These are phyloP conservation scores for Candida neerlandica DNA, from an alignment of 1,139 yeast species.

Conservation along the genomic window DNA sequence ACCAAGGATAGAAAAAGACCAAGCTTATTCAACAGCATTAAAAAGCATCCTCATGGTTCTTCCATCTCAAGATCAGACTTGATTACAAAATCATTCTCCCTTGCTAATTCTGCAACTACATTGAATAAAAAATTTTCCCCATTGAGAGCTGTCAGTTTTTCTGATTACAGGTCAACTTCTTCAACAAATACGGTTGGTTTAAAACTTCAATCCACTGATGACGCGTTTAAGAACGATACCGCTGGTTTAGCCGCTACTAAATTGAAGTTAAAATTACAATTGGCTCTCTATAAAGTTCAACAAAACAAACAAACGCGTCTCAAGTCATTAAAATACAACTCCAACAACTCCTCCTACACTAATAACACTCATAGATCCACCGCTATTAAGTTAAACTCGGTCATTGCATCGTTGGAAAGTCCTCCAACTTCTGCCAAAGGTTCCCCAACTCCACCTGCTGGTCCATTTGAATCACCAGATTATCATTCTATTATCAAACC, in stretches of 20 bases:
- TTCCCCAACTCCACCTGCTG: slow-evolving; percentile 10
- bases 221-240: slow-evolving; percentile 22
- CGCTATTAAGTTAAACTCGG: slow-evolving; percentile 4
- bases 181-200: slow-evolving; percentile 4
- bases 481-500: slow-evolving; percentile 3
- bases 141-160: slow-evolving; percentile 23
- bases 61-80: slow-evolving; percentile 13
- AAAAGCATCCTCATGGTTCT: neutral
- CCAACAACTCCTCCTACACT: neutral
- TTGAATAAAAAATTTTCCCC: slow-evolving; percentile 14
- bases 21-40: slow-evolving; percentile 5
- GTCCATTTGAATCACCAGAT: slow-evolving; percentile 10
- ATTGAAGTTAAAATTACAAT: slow-evolving; percentile 68
- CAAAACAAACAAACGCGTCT: slow-evolving; percentile 17
- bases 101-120: slow-evolving; percentile 15
- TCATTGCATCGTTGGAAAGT: slow-evolving; percentile 15
- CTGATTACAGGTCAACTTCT: slow-evolving; percentile 25
- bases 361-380: neutral
- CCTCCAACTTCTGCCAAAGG: slow-evolving; percentile 13
- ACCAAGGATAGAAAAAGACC: slow-evolving; percentile 11
- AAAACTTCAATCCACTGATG: slow-evolving; percentile 8
- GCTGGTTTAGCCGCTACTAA: slow-evolving; percentile 57
- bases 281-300: slow-evolving; percentile 76
- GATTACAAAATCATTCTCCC: slow-evolving; percentile 15
- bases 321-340: slow-evolving; percentile 5